These are phyloP conservation scores for Fusarium floridanum DNA, from an alignment of 2,329 filamentous ascomycete species.

Conservation along the genomic window DNA sequence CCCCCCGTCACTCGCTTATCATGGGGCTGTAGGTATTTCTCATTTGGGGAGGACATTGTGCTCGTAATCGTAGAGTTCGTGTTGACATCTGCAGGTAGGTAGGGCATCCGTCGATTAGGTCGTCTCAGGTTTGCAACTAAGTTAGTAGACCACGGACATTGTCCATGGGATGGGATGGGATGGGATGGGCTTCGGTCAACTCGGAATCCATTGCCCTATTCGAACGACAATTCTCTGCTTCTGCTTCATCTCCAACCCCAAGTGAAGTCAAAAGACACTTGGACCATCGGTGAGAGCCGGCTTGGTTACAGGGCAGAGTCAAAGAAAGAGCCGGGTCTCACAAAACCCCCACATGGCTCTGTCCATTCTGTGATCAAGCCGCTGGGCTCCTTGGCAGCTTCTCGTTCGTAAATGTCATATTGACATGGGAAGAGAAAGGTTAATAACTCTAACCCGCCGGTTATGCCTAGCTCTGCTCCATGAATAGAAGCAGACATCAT, in stretches of 20 bases:
- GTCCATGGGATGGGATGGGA: background rate
- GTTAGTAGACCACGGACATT: background rate
- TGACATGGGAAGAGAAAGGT: background rate
- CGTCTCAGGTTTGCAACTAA: background rate
- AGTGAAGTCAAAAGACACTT: slow-evolving; percentile 8
- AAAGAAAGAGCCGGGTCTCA: slow-evolving; percentile 23
- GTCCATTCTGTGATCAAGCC: background rate
- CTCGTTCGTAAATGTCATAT: background rate
- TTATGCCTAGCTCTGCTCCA: background rate
- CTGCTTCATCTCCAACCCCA: background rate
- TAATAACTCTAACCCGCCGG: background rate
- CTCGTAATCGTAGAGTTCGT: slow-evolving; percentile 2
- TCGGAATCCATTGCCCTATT: background rate
- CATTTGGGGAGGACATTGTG: slow-evolving; percentile 3
- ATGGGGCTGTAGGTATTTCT: slow-evolving; percentile 7
- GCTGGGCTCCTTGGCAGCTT: background rate
- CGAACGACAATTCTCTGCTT: background rate
- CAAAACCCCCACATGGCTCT: slow-evolving; percentile 19
- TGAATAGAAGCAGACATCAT: background rate
- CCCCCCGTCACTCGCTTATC: background rate
- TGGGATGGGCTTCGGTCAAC: background rate
- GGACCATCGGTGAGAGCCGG: slow-evolving; percentile 37
- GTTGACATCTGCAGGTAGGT: background rate
- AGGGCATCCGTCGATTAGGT: background rate
- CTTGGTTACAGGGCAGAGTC: slow-evolving; percentile 23